phyloP scores from a whole-genome alignment of 768 basidiomycete genomes.

The Kockovaella imperatae region DNA sequence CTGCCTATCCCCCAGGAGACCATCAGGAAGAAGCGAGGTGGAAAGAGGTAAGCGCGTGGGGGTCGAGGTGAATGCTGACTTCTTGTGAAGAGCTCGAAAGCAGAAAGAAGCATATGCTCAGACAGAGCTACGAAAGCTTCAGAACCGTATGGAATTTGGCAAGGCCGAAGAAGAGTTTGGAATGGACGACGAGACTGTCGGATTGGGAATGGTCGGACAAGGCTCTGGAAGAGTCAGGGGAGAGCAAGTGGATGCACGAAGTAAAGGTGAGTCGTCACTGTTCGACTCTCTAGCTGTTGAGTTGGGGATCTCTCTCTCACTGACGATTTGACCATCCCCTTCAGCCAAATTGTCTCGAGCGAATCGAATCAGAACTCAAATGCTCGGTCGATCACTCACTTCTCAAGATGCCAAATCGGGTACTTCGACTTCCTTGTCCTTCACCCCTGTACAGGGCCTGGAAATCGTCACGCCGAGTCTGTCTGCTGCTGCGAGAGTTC shows the following conservation, averaged over 20 bases:
- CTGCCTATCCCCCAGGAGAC: conserved; percentile 91
- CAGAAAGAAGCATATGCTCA: conserved; percentile 98
- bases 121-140: conserved; percentile 91
- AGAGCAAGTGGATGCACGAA: conserved; percentile 77
- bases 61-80: neutral
- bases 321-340: neutral
- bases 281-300: neutral
- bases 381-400: conserved; percentile 66
- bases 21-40: conserved; percentile 84
- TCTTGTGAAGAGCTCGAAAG: conserved; percentile 71
- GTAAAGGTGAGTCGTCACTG: conserved; percentile 61
- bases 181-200: conserved; percentile 94
- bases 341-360: conserved; percentile 91
- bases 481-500: conserved; percentile 66
- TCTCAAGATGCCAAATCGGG: conserved; percentile 59
- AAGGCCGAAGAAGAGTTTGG: conserved; percentile 93
- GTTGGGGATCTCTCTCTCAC: neutral
- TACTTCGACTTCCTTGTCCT: conserved; percentile 81
- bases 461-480: conserved; percentile 76
- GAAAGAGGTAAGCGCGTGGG: conserved; percentile 62
- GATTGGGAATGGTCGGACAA: conserved; percentile 90
- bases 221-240: conserved; percentile 84
- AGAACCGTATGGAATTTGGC: conserved; percentile 94
- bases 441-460: conserved; percentile 96
- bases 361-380: conserved; percentile 81